A percentile compares a stretch with the other conserved stretches of the same genome.
Conservation (phyloP, 768 basidiomycete species). For the Phaeotremella fagi region DNA sequence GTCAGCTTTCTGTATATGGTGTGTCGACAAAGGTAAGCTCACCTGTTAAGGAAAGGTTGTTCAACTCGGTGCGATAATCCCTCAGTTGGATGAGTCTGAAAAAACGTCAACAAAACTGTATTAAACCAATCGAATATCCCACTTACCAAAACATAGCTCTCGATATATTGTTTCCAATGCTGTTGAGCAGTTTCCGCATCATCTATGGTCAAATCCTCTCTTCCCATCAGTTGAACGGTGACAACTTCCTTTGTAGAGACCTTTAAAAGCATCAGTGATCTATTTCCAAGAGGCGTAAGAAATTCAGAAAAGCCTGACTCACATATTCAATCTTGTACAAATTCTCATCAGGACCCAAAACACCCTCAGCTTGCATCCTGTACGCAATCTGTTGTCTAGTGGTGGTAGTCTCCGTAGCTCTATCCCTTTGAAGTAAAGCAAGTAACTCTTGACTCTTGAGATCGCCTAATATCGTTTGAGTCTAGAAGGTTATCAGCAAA, state of each 20-base stretch:
- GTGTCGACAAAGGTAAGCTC: background rate
- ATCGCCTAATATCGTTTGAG: constrained; percentile 79
- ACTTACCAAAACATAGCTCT: constrained; percentile 50
- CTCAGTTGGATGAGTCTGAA: constrained; percentile 50
- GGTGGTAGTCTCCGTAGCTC: constrained; percentile 48
- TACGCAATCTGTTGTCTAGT: constrained; percentile 51
- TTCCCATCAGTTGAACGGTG: constrained; percentile 50
- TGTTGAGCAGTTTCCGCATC: constrained; percentile 50
- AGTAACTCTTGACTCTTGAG: constrained; percentile 81
- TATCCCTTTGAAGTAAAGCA: constrained; percentile 65
- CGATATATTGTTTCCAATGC: constrained; percentile 52
- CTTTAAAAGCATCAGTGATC: constrained; percentile 25
- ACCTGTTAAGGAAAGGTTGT: constrained; percentile 49
- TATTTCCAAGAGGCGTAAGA: background rate
- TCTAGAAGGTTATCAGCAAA: constrained; percentile 55
- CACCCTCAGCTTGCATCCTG: constrained; percentile 50
- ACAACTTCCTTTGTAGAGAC: constrained; percentile 38
- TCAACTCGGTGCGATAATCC: constrained; percentile 49
- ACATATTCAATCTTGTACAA: constrained; percentile 52
- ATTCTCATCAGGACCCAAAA: constrained; percentile 51
- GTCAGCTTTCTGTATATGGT: background rate
- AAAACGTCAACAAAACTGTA: constrained; percentile 1
- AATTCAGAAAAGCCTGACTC: constrained; percentile 11
- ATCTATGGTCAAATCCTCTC: constrained; percentile 52
- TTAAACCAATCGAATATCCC: constrained; percentile 8